Conservation (phyloP, 371 early-diverging fungal species). For the Parasitella parasitica region DNA sequence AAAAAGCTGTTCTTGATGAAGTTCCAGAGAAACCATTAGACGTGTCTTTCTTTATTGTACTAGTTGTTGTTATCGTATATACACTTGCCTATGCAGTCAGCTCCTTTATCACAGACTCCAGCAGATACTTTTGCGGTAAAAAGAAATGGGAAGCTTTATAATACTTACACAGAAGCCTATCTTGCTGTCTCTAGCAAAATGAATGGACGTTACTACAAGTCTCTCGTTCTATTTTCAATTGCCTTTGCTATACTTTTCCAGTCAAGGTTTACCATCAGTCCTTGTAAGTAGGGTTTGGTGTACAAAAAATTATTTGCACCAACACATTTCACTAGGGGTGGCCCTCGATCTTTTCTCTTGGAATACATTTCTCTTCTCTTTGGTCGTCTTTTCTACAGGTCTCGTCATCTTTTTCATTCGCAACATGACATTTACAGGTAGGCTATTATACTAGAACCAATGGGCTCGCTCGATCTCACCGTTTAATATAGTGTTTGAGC, state of each 20-base stretch:
- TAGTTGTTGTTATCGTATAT: neutral
- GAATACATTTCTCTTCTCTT: neutral
- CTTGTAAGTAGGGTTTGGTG: neutral
- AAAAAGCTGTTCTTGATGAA: neutral
- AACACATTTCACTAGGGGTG: neutral
- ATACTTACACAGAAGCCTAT: constrained; percentile 10
- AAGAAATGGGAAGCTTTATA: neutral
- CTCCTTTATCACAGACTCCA: neutral
- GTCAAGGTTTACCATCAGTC: neutral
- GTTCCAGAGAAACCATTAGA: neutral
- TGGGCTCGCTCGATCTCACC: neutral
- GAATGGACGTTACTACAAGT: neutral
- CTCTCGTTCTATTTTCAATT: neutral
- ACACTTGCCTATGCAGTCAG: constrained; percentile 5
- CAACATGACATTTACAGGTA: constrained; percentile 1
- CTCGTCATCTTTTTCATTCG: neutral
- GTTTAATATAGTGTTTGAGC: constrained; percentile 8
- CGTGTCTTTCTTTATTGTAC: neutral
- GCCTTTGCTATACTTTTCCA: constrained; percentile 8
- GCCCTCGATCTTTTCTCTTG: neutral
- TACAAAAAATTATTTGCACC: neutral
- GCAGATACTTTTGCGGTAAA: neutral
- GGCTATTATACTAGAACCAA: neutral
- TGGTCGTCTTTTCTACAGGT: neutral
- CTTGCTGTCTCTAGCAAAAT: neutral